A percentile compares a stretch with the other conserved stretches of the same genome.
These are phyloP conservation scores for Solioccasus polychromus DNA, from an alignment of 768 basidiomycete genomes.

Conservation along the genomic window DNA sequence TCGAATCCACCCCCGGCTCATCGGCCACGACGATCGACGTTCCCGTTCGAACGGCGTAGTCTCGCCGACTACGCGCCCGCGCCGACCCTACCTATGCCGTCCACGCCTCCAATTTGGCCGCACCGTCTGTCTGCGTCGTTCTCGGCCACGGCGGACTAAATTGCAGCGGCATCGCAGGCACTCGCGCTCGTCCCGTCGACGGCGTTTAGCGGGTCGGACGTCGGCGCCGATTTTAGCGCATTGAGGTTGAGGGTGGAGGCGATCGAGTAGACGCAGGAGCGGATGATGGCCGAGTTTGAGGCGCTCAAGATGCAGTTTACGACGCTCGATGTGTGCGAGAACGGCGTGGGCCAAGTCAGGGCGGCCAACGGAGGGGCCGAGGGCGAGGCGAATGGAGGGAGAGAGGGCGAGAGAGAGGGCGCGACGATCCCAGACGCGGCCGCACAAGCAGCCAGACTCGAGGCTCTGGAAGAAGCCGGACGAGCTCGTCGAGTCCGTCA, in stretches of 20 bases:
- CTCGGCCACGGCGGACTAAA: conserved; percentile 39
- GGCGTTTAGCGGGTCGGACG: conserved; percentile 17
- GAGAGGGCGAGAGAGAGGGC: conserved; percentile 27
- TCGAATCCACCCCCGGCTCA: conserved; percentile 5
- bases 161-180: conserved; percentile 39
- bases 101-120: conserved; percentile 24
- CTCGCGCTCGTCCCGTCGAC: conserved; percentile 30
- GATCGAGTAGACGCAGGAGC: conserved; percentile 34
- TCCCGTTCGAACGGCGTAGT: conserved; percentile 17
- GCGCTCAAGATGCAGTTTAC: conserved; percentile 27
- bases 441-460: conserved; percentile 19
- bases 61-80: conserved; percentile 2
- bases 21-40: conserved; percentile 19
- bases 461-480: conserved; percentile 36
- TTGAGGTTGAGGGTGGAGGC: conserved; percentile 29
- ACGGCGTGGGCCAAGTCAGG: conserved; percentile 18
- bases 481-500: conserved; percentile 28
- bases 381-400: conserved; percentile 31
- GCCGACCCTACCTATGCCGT: not conserved
- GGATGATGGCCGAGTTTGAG: conserved; percentile 32
- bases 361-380: not conserved
- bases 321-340: conserved; percentile 30
- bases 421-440: too few relatives aligned
- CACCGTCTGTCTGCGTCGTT: conserved; percentile 37
- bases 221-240: conserved; percentile 9